Base-by-base conservation (phyloP, 345 rosid species). In the Erysimum cheiranthoides region DNA sequence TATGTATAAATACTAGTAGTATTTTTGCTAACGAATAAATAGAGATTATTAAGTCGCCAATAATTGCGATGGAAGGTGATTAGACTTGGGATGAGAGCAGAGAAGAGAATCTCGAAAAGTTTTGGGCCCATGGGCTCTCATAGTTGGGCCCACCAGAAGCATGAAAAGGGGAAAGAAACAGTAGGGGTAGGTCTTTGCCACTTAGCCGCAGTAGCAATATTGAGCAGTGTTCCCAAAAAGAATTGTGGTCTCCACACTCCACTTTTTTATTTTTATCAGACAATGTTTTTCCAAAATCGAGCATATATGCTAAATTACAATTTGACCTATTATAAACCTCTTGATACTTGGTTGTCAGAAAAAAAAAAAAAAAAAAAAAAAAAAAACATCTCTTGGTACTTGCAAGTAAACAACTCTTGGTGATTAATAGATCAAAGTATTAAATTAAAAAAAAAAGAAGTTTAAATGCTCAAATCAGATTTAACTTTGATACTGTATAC, bases 141-240 rank as follows among this genome's bases (percentile, higher is more conserved):
- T 34, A 45, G 18, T 42, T 76, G 71, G 71, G 66, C 36, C 80
- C 76, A 77, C 75, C 46, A 53, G 38, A 52, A 27, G 58, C 50
- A 61, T 76, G 64, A 42, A 76, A 69, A 61, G 51, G 30, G 36
- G 0, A 78, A 78, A 53, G 45, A 25, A 61, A 60, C 59, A 61
- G 66, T 60, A 61, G 31, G 76, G 38, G 61, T 71, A 71, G 68
- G 73, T 57, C 72, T 77, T 77, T 77, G 38, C 80, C 80, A 70
- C 67, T 56, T 63, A 77, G 76, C 80, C 77, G 80, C 61, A 77
- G 77, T 77, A 64, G 68, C 77, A 71, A 77, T 71, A 71, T 77
- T 77, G 61, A 77, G 77, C 81, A 77, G 81, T 77, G 81, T 77
- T 77, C 67, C 80, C 80, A 77, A 70, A 25, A 76, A 40, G 39